A percentile compares a stretch with the other conserved stretches of the same genome.
phyloP scores from a whole-genome alignment of 768 basidiomycete species.

The Trametes coccinea region DNA sequence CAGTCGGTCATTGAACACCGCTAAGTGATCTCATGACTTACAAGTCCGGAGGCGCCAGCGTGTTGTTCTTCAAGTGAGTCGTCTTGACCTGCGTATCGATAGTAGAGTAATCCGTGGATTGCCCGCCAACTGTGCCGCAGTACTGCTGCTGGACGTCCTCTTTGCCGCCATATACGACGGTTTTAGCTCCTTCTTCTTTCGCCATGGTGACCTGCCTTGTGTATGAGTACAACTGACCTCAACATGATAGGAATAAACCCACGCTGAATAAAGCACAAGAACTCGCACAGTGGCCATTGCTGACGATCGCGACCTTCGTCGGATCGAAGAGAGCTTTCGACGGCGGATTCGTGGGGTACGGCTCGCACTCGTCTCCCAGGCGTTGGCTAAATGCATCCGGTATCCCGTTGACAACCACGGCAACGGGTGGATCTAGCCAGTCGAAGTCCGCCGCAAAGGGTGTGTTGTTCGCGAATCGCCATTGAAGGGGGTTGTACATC shows the following conservation, averaged over 20 bases:
- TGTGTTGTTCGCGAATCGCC: constrained; percentile 48
- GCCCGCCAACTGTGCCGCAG: constrained; percentile 64
- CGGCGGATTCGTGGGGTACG: constrained; percentile 40
- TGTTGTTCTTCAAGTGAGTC: constrained; percentile 51
- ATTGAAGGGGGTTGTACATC: constrained; percentile 51
- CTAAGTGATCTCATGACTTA: constrained; percentile 32
- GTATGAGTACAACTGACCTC: background rate
- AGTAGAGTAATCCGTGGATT: constrained; percentile 57
- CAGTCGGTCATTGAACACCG: background rate
- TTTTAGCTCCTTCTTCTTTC: constrained; percentile 56
- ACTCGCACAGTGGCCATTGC: constrained; percentile 45
- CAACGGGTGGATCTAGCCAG: constrained; percentile 49
- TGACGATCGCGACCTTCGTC: constrained; percentile 52
- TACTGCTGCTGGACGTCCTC: constrained; percentile 51
- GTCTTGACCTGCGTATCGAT: constrained; percentile 65
- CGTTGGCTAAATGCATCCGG: constrained; percentile 51
- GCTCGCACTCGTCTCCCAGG: constrained; percentile 38
- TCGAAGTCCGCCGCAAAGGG: constrained; percentile 42
- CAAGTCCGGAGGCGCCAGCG: constrained; percentile 62
- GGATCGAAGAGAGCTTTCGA: constrained; percentile 48
- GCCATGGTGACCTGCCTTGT: constrained; percentile 54
- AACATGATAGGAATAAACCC: constrained; percentile 3
- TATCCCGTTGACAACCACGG: constrained; percentile 47
- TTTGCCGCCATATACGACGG: constrained; percentile 59
- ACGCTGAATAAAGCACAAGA: constrained; percentile 34